A percentile compares a stretch with the other conserved stretches of the same genome.
Conservation (phyloP, 31 red algal species). For the Odonthalia washingtoniensis region DNA sequence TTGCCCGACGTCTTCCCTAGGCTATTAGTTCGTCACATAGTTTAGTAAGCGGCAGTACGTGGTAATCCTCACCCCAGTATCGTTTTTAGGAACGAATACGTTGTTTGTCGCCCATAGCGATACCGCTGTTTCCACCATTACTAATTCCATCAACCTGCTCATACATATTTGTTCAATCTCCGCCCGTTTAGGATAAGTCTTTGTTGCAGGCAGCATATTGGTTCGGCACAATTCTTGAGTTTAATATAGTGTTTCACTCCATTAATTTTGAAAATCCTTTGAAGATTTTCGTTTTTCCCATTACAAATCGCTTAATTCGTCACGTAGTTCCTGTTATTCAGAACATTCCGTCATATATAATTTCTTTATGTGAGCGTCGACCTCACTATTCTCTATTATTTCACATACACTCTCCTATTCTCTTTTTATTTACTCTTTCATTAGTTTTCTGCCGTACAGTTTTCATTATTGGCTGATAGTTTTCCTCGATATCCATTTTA, state of each 20-base stretch:
- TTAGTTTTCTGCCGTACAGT: too few species aligned
- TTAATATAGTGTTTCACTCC: constrained; percentile 33
- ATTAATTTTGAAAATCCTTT: constrained; percentile 34
- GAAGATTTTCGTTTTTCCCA: constrained; percentile 34
- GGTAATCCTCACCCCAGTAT: constrained; percentile 14
- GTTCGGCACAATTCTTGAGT: constrained; percentile 17
- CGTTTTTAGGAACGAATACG: constrained; percentile 52
- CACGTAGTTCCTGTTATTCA: background rate
- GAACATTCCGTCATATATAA: background rate
- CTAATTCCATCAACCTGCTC: constrained; percentile 33
- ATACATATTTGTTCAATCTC: constrained; percentile 11
- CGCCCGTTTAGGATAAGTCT: constrained; percentile 15
- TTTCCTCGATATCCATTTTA: constrained; percentile 4
- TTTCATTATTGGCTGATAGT: background rate
- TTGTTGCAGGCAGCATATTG: constrained; percentile 5
- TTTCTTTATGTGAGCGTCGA: constrained; percentile 28
- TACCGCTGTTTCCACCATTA: constrained; percentile 31
- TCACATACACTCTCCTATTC: background rate
- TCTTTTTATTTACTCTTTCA: background rate
- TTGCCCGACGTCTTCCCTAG: constrained; percentile 40
- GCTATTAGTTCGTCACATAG: constrained; percentile 35
- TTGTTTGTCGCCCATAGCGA: constrained; percentile 37
- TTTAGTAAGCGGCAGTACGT: constrained; percentile 49
- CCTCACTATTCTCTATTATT: constrained; percentile 28
- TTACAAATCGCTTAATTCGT: background rate